Percentiles rank a stretch among this genome's conserved stretches.
These are phyloP conservation scores for Acanthamoeba healyi DNA, from an alignment of 208 protist species.

Conservation along the genomic window DNA sequence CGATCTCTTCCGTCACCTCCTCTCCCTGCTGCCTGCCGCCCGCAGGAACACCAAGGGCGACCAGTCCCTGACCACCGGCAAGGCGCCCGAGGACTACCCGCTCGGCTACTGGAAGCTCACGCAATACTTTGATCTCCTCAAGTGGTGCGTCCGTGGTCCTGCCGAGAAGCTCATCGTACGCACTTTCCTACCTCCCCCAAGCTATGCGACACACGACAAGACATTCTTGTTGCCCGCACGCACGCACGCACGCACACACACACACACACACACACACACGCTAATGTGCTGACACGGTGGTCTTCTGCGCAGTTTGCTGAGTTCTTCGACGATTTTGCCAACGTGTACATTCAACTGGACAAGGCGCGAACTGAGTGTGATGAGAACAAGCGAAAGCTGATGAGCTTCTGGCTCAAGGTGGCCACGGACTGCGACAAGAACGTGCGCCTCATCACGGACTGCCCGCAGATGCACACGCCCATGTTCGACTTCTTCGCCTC, in stretches of 20 bases:
- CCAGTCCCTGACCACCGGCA: neutral
- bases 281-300: too few species aligned
- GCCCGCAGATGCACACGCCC: slow-evolving; percentile 46
- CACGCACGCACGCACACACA: neutral
- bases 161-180: slow-evolving; percentile 56
- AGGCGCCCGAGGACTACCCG: slow-evolving; percentile 57
- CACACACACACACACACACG: neutral
- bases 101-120: slow-evolving; percentile 36
- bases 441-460: slow-evolving; percentile 35
- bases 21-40: slow-evolving; percentile 4
- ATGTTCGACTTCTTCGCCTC: slow-evolving; percentile 79
- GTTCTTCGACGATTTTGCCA: slow-evolving; percentile 54
- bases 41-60: slow-evolving; percentile 18
- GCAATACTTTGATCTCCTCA: slow-evolving; percentile 63
- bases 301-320: neutral
- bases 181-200: neutral
- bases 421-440: slow-evolving; percentile 42
- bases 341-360: slow-evolving; percentile 41
- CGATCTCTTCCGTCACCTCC: slow-evolving; percentile 23
- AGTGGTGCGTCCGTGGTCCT: slow-evolving; percentile 23
- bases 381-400: slow-evolving; percentile 77
- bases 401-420: slow-evolving; percentile 59
- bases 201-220: too few species aligned
- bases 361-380: slow-evolving; percentile 9
- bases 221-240: too few species aligned